phyloP scores from a whole-genome alignment of 2,329 filamentous ascomycete genomes.

The Amesomyces nigricolor region DNA sequence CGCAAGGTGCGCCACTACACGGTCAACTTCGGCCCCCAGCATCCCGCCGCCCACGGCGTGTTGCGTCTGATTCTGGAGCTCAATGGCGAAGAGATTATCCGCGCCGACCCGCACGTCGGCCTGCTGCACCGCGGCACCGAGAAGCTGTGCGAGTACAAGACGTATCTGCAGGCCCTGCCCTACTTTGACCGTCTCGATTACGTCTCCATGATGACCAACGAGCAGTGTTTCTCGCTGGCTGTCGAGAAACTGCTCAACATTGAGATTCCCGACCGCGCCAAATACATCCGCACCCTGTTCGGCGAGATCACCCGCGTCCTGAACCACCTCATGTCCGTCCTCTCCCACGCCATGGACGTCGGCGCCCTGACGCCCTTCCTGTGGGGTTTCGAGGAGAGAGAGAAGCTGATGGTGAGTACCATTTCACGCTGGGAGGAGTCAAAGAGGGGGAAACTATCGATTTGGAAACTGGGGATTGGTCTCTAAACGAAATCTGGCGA shows the following conservation, averaged over 20 bases:
- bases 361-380: conserved; percentile 96
- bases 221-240: conserved; percentile 92
- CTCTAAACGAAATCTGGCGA: conserved; percentile 1
- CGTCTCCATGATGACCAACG: conserved; percentile 99
- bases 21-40: conserved; percentile 98
- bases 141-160: conserved; percentile 99
- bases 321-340: conserved; percentile 96
- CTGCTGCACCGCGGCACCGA: conserved; percentile 94
- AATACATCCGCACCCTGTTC: conserved; percentile 95
- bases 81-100: conserved; percentile 95
- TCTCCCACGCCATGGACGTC: conserved; percentile 98
- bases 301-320: conserved; percentile 88
- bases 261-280: conserved; percentile 90
- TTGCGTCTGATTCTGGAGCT: conserved; percentile 94
- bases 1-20: conserved; percentile 98
- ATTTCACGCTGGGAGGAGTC: not conserved
- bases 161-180: conserved; percentile 93
- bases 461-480: not conserved
- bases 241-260: conserved; percentile 98
- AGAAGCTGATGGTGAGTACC: conserved; percentile 89
- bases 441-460: not conserved
- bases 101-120: conserved; percentile 93
- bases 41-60: conserved; percentile 97
- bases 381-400: conserved; percentile 99
- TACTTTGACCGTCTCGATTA: conserved; percentile 99